Evolutionary conservation across 1,139 yeast genomes (phyloP), one percentile per base, ranked within the genome.

Genomic region (Lodderomyces oxycetoniae): DNA sequence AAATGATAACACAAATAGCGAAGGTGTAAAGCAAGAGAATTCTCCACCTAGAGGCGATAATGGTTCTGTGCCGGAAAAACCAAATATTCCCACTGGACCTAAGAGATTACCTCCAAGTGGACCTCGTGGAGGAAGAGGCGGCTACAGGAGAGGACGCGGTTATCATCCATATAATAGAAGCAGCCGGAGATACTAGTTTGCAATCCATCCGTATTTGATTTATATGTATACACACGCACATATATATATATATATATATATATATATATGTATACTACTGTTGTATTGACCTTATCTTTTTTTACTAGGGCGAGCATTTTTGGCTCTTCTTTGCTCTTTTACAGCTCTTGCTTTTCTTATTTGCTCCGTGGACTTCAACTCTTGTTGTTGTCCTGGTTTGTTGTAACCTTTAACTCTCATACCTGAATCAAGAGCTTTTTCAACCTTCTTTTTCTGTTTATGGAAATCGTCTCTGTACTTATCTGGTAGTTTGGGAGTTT

Each of bases 401-500:
- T 66, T 60, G 57, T 62, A 79, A 10, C 96, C 96, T 63, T 81
- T 86, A 37, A 86, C 87, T 19, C 59, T 57, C 26, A 74, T 55
- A 32, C 97, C 96, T 39, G 78, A 68, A 9, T 82, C 95, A 45
- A 81, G 53, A 4, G 97, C 97, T 48, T 77, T 78, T 33, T 75
- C 77, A 34, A 86, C 91, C 63, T 85, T 82, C 68, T 80, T 79
- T 75, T 84, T 80, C 56, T 91, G 96, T 46, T 71, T 71, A 40
- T 79, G 74, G 59, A 75, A 93, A 57, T 93, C 93, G 53, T 89
- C 96, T 59, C 98, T 77, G 47, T 67, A 79, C 60, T 75, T 88
- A 53, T 88, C 96, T 9, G 97, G 96, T 32, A 82, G 64, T 54
- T 78, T 85, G 32, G 99, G 99, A 2, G 96, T 91, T 45, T 75